Conservation (phyloP, 2,329 filamentous ascomycete species). For the Colletotrichum melonis region DNA sequence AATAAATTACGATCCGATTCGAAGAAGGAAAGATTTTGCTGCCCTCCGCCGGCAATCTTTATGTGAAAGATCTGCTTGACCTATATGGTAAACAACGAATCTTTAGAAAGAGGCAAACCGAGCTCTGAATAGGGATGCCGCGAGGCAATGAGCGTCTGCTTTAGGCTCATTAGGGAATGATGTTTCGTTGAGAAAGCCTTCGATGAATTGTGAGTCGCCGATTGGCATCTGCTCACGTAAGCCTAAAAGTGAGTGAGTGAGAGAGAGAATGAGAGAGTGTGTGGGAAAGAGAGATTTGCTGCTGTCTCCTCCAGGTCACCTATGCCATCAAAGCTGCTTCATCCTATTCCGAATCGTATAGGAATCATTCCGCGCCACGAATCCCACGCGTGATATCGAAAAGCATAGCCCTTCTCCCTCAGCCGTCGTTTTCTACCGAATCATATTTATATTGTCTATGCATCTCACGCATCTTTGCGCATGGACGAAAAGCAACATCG, state of each 20-base stretch:
- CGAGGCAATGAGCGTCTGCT: neutral
- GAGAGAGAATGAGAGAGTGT: too few relatives aligned
- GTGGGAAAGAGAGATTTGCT: too few relatives aligned
- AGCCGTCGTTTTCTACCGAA: neutral
- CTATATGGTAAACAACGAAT: neutral
- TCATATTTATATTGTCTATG: neutral
- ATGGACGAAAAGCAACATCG: neutral
- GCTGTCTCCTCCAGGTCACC: neutral
- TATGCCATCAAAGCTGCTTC: neutral
- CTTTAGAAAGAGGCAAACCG: too few relatives aligned
- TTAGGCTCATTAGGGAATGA: neutral
- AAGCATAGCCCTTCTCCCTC: neutral
- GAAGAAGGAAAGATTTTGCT: neutral
- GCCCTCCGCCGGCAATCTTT: neutral
- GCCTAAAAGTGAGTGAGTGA: neutral
- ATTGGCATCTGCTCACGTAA: neutral
- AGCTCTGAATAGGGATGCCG: neutral
- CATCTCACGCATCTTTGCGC: neutral
- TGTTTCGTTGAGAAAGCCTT: neutral
- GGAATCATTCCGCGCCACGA: neutral
- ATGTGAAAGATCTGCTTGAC: neutral
- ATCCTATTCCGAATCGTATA: neutral
- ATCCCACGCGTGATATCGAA: neutral
- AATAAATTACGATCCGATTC: neutral
- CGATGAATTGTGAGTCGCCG: neutral